These are phyloP conservation scores for Radiomyces spectabilis DNA, from an alignment of 192 early-diverging fungal genomes.

Conservation along the genomic window DNA sequence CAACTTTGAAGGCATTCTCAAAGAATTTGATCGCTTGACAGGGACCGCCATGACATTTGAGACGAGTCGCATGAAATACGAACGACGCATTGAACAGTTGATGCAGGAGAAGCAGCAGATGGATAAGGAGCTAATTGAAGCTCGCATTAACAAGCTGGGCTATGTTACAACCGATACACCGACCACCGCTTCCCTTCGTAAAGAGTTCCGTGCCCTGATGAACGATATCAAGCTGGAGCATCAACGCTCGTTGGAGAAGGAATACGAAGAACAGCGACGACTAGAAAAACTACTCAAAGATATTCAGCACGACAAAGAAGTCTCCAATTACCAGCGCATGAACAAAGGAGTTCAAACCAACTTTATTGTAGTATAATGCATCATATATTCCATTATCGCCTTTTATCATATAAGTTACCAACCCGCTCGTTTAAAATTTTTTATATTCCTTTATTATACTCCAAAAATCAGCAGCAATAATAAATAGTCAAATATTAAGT, in stretches of 20 bases:
- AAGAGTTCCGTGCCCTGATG: conserved; percentile 49
- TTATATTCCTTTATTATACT: too few relatives aligned
- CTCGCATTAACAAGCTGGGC: conserved; percentile 28
- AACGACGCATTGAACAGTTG: conserved; percentile 23
- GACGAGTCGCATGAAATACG: conserved; percentile 22
- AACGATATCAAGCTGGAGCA: conserved; percentile 41
- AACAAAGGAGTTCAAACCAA: conserved; percentile 31
- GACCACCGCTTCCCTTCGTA: conserved; percentile 40
- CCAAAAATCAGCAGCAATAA: too few relatives aligned
- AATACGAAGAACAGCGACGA: conserved; percentile 36
- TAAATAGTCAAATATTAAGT: too few relatives aligned
- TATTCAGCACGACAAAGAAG: conserved; percentile 34
- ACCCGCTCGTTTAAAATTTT: too few relatives aligned
- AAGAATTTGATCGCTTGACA: conserved; percentile 36
- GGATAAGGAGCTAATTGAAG: conserved; percentile 29
- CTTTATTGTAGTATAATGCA: too few relatives aligned
- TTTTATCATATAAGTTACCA: too few relatives aligned
- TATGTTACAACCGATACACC: conserved; percentile 9
- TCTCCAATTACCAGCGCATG: conserved; percentile 25
- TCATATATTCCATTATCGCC: too few relatives aligned
- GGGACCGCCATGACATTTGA: conserved; percentile 34
- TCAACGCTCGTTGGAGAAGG: conserved; percentile 35
- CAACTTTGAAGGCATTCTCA: conserved; percentile 33
- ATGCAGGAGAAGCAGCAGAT: conserved; percentile 9
- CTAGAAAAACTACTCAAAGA: conserved; percentile 36